These are phyloP conservation scores for Mycena sanguinolenta DNA, from an alignment of 768 basidiomycete genomes.

Conservation along the genomic window DNA sequence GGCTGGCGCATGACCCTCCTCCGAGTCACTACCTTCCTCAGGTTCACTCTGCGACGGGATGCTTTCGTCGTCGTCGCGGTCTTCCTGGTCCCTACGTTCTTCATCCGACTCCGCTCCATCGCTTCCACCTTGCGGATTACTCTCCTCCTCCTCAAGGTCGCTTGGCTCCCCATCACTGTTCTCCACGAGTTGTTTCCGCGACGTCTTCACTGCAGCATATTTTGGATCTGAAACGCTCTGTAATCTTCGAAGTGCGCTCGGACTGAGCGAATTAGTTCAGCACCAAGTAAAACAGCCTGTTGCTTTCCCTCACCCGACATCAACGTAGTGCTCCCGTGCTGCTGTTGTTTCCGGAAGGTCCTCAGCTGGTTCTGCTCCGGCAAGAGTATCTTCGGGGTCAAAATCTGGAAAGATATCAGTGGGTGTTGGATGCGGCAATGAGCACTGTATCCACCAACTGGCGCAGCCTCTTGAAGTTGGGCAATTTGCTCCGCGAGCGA, in stretches of 20 bases:
- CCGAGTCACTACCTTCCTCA: conserved; percentile 36
- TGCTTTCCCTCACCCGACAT: conserved; percentile 76
- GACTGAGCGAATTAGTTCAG: conserved; percentile 54
- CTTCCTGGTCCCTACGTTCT: conserved; percentile 29
- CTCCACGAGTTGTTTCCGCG: conserved; percentile 69
- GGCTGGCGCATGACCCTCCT: conserved; percentile 31
- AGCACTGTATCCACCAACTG: conserved; percentile 62
- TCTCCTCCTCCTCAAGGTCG: conserved; percentile 44
- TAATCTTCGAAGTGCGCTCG: conserved; percentile 75
- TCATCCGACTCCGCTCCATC: conserved; percentile 21
- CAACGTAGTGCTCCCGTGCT: conserved; percentile 81
- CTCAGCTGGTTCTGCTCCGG: conserved; percentile 59
- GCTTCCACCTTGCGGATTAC: conserved; percentile 38
- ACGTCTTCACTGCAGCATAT: conserved; percentile 78
- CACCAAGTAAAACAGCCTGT: neutral
- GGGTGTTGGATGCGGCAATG: conserved; percentile 1
- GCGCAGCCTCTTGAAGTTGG: conserved; percentile 79
- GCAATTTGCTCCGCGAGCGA: conserved; percentile 87
- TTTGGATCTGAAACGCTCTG: conserved; percentile 81
- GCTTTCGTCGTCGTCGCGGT: conserved; percentile 32
- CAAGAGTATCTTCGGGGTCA: conserved; percentile 81
- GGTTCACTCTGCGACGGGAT: conserved; percentile 33
- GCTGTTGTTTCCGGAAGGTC: conserved; percentile 48
- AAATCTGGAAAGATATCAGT: conserved; percentile 60
- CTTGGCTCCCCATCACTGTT: conserved; percentile 49